These are phyloP conservation scores for Pythium folliculosum DNA, from an alignment of 352 stramenopile species.

Conservation along the genomic window DNA sequence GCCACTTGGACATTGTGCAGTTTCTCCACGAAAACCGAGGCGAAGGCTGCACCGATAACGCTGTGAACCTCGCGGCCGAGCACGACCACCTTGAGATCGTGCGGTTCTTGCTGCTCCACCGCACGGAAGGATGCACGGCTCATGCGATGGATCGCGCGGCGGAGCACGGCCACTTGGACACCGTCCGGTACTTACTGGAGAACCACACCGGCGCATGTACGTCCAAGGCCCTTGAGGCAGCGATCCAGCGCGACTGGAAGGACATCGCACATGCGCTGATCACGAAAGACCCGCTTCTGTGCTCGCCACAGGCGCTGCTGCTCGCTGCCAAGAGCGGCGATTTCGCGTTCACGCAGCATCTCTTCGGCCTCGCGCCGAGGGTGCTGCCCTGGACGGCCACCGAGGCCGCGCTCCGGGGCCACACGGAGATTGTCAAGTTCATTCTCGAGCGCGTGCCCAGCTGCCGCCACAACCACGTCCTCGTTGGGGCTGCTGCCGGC, in stretches of 20 bases:
- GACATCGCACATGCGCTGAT: background rate
- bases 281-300: background rate
- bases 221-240: background rate
- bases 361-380: background rate
- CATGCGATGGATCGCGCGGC: background rate
- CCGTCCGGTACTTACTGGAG: background rate
- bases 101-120: background rate
- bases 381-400: background rate
- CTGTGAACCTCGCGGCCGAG: background rate
- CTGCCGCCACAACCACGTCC: constrained; percentile 7
- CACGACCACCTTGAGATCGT: background rate
- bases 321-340: background rate
- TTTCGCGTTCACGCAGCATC: background rate
- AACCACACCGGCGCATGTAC: background rate
- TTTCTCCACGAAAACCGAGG: background rate
- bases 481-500: background rate
- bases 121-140: background rate
- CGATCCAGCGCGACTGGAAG: constrained; percentile 1
- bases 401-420: background rate
- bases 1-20: background rate
- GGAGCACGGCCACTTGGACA: background rate
- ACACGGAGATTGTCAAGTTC: background rate
- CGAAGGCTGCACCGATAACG: background rate
- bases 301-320: background rate
- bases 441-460: background rate